A percentile compares a stretch with the other conserved stretches of the same genome.
phyloP scores from a whole-genome alignment of 2,329 filamentous ascomycete genomes.

The Raffaelea deltoideospora region DNA sequence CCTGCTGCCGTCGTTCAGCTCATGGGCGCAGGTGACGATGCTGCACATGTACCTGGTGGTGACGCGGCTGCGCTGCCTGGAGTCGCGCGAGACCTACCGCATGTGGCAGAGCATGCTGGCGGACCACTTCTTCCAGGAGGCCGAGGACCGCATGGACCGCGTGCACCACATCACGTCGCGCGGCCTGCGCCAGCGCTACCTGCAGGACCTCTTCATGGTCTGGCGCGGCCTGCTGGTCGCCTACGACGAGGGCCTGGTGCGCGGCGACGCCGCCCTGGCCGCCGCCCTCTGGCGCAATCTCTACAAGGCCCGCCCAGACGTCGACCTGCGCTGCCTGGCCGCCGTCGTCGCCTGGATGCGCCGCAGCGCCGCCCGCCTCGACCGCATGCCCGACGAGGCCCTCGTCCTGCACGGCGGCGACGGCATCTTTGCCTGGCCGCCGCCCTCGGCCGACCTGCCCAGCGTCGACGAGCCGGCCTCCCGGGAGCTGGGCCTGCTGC shows the following conservation, averaged over 20 bases:
- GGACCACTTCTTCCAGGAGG: conserved; percentile 89
- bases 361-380: conserved; percentile 28
- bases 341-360: conserved; percentile 44
- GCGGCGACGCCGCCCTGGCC: conserved; percentile 62
- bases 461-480: conserved; percentile 24
- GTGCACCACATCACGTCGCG: conserved; percentile 55
- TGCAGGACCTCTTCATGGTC: conserved; percentile 84
- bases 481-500: conserved; percentile 20
- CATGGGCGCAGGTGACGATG: conserved; percentile 92
- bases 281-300: conserved; percentile 87
- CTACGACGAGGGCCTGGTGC: conserved; percentile 67
- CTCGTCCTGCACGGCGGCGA: conserved; percentile 17
- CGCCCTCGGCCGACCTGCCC: conserved; percentile 18
- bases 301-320: conserved; percentile 52
- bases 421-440: conserved; percentile 26
- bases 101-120: conserved; percentile 81
- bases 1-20: conserved; percentile 77
- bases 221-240: conserved; percentile 79
- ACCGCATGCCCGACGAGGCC: conserved; percentile 30
- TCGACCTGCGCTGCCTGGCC: conserved; percentile 33
- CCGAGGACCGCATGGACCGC: conserved; percentile 69
- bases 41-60: conserved; percentile 89
- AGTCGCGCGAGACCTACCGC: conserved; percentile 48
- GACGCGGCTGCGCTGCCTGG: conserved; percentile 67
- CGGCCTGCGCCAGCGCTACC: conserved; percentile 45